phyloP scores from a whole-genome alignment of 2,329 filamentous ascomycete genomes.

The Erysiphe neolycopersici region DNA sequence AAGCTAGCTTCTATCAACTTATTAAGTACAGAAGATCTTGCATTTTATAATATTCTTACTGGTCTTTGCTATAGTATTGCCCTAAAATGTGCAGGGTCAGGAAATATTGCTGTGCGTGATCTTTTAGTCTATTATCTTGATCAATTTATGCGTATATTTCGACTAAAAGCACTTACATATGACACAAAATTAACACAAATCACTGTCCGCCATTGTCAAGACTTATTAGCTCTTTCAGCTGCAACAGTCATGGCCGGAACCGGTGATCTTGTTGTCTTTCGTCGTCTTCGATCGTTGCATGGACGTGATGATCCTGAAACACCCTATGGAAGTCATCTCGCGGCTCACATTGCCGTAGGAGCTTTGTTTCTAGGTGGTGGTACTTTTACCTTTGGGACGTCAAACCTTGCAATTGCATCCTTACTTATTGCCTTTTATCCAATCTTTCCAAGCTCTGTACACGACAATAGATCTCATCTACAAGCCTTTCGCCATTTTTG shows the following conservation, averaged over 20 bases:
- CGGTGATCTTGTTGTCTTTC: conserved; percentile 63
- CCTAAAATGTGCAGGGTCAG: conserved; percentile 48
- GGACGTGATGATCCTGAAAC: conserved; percentile 62
- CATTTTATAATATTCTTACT: conserved; percentile 76
- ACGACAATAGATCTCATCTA: conserved; percentile 83
- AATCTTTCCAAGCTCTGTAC: conserved; percentile 63
- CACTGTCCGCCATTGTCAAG: conserved; percentile 74
- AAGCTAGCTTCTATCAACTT: conserved; percentile 30
- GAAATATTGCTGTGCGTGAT: conserved; percentile 44
- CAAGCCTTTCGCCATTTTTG: conserved; percentile 95
- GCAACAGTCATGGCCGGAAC: conserved; percentile 91
- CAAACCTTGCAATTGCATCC: conserved; percentile 61
- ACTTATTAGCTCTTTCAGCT: conserved; percentile 55
- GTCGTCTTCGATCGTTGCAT: conserved; percentile 65
- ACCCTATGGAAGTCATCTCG: conserved; percentile 81
- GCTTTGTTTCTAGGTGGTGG: conserved; percentile 79
- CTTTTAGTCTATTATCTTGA: conserved; percentile 65
- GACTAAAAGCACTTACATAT: conserved; percentile 30
- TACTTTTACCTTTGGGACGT: conserved; percentile 74
- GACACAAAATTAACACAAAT: conserved; percentile 63
- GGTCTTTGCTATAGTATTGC: conserved; percentile 66
- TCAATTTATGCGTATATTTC: conserved; percentile 55
- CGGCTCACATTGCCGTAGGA: conserved; percentile 75
- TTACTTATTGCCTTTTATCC: conserved; percentile 85
- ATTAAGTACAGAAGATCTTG: conserved; percentile 58